phyloP scores from a whole-genome alignment of 148 eudicot species.

The Drosera capensis region DNA sequence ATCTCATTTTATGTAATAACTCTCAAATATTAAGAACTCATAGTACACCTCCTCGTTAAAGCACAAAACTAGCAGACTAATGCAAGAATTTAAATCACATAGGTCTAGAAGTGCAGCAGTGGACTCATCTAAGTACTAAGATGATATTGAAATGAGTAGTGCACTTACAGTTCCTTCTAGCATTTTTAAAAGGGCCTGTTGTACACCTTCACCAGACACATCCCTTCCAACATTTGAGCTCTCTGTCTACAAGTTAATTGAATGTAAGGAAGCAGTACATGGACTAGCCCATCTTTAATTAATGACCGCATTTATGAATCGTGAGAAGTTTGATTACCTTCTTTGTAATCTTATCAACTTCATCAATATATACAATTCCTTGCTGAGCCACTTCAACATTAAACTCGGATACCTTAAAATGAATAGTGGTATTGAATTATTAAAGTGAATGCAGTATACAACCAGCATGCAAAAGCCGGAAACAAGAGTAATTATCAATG shows the following conservation, averaged over 20 bases:
- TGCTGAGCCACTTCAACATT: conserved; percentile 31
- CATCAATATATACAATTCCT: conserved; percentile 38
- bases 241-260: conserved; percentile 16
- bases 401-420: conserved; percentile 28
- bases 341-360: conserved; percentile 29
- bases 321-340: conserved; percentile 21
- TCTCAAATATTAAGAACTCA: no score
- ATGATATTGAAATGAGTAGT: no score
- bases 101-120: no score
- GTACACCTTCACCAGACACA: conserved; percentile 38
- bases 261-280: not conserved
- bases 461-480: not conserved
- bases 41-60: no score
- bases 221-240: conserved; percentile 26
- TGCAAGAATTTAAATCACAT: no score
- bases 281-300: not conserved
- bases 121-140: no score
- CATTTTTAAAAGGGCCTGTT: conserved; percentile 32
- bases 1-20: no score
- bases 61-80: no score
- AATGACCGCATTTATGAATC: not conserved
- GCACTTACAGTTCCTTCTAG: conserved; percentile 32
- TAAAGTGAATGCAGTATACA: no score
- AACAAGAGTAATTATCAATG: not conserved
- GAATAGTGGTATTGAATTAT: no score